Conservation (phyloP, 1,284 basidiomycete genomes). For the Trichosporon ovoides region DNA sequence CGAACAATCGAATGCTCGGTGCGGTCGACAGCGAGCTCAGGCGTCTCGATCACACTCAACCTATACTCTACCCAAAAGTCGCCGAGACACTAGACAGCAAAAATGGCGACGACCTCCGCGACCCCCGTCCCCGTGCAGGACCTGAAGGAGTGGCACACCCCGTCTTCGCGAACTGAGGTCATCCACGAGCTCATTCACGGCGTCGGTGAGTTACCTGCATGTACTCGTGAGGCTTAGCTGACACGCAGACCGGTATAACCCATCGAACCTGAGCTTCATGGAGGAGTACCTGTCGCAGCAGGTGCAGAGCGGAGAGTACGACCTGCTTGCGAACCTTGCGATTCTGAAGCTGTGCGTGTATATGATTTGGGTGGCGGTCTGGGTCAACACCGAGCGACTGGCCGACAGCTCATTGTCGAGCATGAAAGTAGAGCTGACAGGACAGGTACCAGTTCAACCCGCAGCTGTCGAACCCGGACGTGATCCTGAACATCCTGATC, state of each 20-base stretch:
- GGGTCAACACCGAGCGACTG: too few relatives aligned
- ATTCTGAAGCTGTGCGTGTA: conserved; percentile 66
- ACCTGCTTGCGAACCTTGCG: conserved; percentile 83
- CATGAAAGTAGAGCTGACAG: too few relatives aligned
- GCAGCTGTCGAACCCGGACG: conserved; percentile 83
- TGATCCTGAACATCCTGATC: conserved; percentile 88
- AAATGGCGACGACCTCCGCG: conserved; percentile 32
- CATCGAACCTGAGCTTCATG: conserved; percentile 81
- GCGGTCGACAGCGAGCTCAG: conserved; percentile 5
- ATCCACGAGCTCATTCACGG: conserved; percentile 88
- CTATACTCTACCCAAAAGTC: conserved; percentile 16
- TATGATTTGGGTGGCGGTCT: not conserved
- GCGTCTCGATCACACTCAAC: not conserved
- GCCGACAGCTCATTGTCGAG: too few relatives aligned
- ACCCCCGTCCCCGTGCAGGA: conserved; percentile 36
- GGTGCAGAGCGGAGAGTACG: conserved; percentile 81
- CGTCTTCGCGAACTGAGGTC: conserved; percentile 70
- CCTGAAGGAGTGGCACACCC: conserved; percentile 51
- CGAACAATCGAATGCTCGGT: conserved; percentile 3
- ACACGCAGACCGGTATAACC: conserved; percentile 82
- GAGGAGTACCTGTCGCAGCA: conserved; percentile 94
- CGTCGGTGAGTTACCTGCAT: conserved; percentile 70
- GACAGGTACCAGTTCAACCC: conserved; percentile 95
- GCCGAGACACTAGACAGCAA: conserved; percentile 10
- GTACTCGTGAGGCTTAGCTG: not conserved